A percentile compares a stretch with the other conserved stretches of the same genome.
These are phyloP conservation scores for Jimgerdemannia flammicorona DNA, from an alignment of 192 early-diverging fungal genomes.

Conservation along the genomic window DNA sequence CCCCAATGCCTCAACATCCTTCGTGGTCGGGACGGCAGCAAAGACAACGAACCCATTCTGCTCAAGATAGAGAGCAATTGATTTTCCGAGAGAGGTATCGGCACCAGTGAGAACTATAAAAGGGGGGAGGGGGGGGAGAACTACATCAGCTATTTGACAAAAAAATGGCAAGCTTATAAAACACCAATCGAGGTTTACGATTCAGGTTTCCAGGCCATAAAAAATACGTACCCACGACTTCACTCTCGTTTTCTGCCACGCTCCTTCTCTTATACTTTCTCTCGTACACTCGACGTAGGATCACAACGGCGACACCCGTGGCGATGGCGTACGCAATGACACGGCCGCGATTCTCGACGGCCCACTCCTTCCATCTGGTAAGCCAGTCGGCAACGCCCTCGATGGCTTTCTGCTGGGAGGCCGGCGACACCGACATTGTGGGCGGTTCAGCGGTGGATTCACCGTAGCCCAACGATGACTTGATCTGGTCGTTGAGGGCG, in stretches of 20 bases:
- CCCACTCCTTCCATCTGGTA: background rate
- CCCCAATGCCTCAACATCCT: constrained; percentile 11
- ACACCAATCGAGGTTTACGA: background rate
- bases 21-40: constrained; percentile 20
- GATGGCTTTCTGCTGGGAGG: background rate
- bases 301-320: background rate
- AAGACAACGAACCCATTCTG: constrained; percentile 30
- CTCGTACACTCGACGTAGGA: background rate
- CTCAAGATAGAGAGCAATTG: constrained; percentile 1
- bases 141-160: background rate
- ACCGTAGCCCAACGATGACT: too few species aligned
- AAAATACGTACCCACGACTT: background rate
- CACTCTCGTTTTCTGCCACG: background rate
- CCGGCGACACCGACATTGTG: too few species aligned
- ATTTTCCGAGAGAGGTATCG: background rate
- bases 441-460: too few species aligned
- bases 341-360: background rate
- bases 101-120: background rate
- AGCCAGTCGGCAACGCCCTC: background rate
- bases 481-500: too few species aligned
- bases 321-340: background rate
- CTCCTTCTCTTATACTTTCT: background rate
- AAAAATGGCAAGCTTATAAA: background rate
- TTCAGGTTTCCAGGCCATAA: background rate
- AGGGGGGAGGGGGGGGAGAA: background rate